Evolutionary conservation across 2,329 filamentous ascomycete species (phyloP), one percentile per base, ranked within the genome.

Genomic region (Colletotrichum chlorophyti): DNA sequence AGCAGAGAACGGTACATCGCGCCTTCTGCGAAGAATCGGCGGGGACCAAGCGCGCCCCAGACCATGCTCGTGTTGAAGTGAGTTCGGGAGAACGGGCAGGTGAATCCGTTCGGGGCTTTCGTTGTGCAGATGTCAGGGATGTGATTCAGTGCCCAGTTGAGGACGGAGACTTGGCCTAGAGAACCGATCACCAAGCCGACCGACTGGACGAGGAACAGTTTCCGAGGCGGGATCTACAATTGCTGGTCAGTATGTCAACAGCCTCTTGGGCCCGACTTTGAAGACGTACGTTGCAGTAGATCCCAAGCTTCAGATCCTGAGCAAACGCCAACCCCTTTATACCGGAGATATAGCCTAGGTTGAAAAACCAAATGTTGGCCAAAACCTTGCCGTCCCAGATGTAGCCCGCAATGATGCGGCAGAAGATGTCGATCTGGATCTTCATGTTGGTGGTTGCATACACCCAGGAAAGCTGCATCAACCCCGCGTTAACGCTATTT

Each of bases 21-120:
- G 2, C 79, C 81, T 0, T 74, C 66, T 1, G 78, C 78, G 65
- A 85, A 86, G 65, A 86, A 82, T 2, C 83, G 75, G 1, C 73
- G 68, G 0, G 84, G 83, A 0, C 83, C 84, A 21, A 86, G 81
- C 14, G 81, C 72, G 27, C 84, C 84, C 82, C 81, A 84, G 50
- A 83, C 78, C 40, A 84, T 73, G 6, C 81, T 83, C 5, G 77
- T 79, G 23, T 79, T 83, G 70, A 84, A 86, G 67, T 75, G 68
- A 6, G 73, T 71, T 29, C 66, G 65, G 1, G 69, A 70, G 27
- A 71, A 71, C 15, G 70, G 70, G 31, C 70, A 72, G 1, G 63
- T 79, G 68, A 83, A 86, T 15, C 79, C 76, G 46, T 80, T 77
- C 7, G 70, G 63, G 41, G 81, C 76, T 8, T 77, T 64, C 3